phyloP scores from a whole-genome alignment of 2,329 filamentous ascomycete species.

The Allantophomopsis cytisporea region DNA sequence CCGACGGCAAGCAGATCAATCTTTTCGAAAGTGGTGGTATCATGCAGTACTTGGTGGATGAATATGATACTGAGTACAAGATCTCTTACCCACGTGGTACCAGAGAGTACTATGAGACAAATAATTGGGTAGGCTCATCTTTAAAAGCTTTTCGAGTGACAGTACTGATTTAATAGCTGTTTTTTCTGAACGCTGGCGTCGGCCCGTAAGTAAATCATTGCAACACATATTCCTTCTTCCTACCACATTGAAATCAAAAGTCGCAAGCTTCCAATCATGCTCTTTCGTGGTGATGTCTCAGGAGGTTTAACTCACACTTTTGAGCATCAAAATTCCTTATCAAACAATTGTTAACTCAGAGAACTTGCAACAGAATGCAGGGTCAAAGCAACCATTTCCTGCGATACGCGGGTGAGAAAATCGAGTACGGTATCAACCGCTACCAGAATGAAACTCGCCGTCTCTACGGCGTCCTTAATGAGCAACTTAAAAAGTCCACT shows the following conservation, averaged over 20 bases:
- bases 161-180: slow-evolving; percentile 30
- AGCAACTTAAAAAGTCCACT: slow-evolving; percentile 44
- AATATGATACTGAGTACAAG: slow-evolving; percentile 72
- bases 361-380: no score
- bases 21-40: slow-evolving; percentile 83
- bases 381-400: slow-evolving; percentile 74
- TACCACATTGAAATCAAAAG: no score
- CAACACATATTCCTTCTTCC: no score
- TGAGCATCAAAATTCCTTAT: no score
- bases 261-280: no score
- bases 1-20: slow-evolving; percentile 57
- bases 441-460: slow-evolving; percentile 78
- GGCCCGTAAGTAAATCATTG: no score
- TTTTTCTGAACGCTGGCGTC: slow-evolving; percentile 68
- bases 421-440: slow-evolving; percentile 69
- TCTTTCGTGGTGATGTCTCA: no score
- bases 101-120: slow-evolving; percentile 66
- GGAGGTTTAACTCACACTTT: no score
- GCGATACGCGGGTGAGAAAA: slow-evolving; percentile 70
- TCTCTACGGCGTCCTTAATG: slow-evolving; percentile 66
- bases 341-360: no score
- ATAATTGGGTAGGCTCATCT: slow-evolving; percentile 71
- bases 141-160: no score
- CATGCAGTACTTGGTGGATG: slow-evolving; percentile 72
- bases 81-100: slow-evolving; percentile 64